Evolutionary conservation across 2,329 filamentous ascomycete genomes (phyloP).

Genomic region (Chaetomium olivaceum): DNA sequence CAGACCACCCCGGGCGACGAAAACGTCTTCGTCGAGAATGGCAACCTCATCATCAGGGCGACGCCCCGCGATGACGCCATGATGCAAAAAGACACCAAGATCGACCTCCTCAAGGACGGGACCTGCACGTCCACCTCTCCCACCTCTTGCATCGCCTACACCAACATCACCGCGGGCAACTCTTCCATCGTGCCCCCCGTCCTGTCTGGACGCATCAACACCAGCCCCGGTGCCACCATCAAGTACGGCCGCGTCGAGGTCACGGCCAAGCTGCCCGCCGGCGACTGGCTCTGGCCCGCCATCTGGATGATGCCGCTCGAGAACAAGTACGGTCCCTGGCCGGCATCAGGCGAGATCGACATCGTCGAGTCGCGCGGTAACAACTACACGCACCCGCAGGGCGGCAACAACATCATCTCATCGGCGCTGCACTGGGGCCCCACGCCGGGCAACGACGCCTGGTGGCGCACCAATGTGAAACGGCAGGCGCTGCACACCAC

Average conservation of each 20-base stretch:
- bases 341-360: constrained; percentile 79
- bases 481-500: constrained; percentile 72
- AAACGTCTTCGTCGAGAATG: constrained; percentile 72
- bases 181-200: constrained; percentile 75
- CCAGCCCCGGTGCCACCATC: constrained; percentile 67
- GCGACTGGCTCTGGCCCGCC: constrained; percentile 90
- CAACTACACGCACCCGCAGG: constrained; percentile 72
- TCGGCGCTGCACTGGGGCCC: constrained; percentile 84
- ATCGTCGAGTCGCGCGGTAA: constrained; percentile 81
- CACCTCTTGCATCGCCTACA: constrained; percentile 65
- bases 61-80: constrained; percentile 70
- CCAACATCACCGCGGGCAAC: constrained; percentile 71
- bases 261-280: constrained; percentile 70
- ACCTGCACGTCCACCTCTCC: constrained; percentile 65
- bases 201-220: constrained; percentile 76
- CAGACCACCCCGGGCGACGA: constrained; percentile 70
- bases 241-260: constrained; percentile 83
- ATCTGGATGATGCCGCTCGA: constrained; percentile 84
- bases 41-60: constrained; percentile 71
- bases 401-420: constrained; percentile 78
- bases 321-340: constrained; percentile 74
- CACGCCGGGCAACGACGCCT: constrained; percentile 68
- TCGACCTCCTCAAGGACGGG: constrained; percentile 67
- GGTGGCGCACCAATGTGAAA: constrained; percentile 83
- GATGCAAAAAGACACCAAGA: constrained; percentile 64